Conservation (phyloP, 1,284 basidiomycete genomes). For the Cerioporus squamosus region DNA sequence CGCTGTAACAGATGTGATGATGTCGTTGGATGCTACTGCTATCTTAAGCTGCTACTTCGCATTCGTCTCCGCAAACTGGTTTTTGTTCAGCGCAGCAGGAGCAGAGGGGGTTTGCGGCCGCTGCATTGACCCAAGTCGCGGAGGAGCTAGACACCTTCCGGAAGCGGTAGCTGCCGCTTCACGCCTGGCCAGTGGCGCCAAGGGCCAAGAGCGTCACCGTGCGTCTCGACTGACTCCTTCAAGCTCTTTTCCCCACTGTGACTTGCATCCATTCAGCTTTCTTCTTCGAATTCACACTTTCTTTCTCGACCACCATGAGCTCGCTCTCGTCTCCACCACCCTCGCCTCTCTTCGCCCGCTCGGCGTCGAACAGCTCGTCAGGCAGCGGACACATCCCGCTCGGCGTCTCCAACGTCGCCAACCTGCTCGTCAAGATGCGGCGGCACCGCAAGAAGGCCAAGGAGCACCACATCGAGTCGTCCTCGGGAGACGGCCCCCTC, state of each 20-base stretch:
- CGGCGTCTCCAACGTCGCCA: conserved; percentile 48
- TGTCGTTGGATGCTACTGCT: too few relatives aligned
- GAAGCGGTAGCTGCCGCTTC: background rate
- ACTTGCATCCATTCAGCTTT: background rate
- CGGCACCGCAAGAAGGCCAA: conserved; percentile 31
- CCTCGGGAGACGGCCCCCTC: conserved; percentile 54
- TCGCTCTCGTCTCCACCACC: conserved; percentile 31
- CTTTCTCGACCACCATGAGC: conserved; percentile 9
- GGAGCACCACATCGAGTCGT: conserved; percentile 42
- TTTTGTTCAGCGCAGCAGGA: background rate
- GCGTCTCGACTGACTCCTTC: background rate
- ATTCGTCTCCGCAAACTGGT: too few relatives aligned
- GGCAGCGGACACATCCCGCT: conserved; percentile 30
- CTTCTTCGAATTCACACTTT: background rate
- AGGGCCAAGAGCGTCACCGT: background rate
- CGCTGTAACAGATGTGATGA: too few relatives aligned
- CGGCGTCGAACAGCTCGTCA: conserved; percentile 29
- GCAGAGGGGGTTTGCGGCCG: background rate
- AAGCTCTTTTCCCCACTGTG: background rate
- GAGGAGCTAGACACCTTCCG: background rate
- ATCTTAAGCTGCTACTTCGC: too few relatives aligned
- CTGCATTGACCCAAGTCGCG: too few relatives aligned
- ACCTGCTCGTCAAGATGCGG: conserved; percentile 55
- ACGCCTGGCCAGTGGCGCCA: background rate
- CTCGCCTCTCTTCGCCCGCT: conserved; percentile 31